These are phyloP conservation scores for Xylaria longipes DNA, from an alignment of 495 filamentous ascomycete genomes.

Conservation along the genomic window DNA sequence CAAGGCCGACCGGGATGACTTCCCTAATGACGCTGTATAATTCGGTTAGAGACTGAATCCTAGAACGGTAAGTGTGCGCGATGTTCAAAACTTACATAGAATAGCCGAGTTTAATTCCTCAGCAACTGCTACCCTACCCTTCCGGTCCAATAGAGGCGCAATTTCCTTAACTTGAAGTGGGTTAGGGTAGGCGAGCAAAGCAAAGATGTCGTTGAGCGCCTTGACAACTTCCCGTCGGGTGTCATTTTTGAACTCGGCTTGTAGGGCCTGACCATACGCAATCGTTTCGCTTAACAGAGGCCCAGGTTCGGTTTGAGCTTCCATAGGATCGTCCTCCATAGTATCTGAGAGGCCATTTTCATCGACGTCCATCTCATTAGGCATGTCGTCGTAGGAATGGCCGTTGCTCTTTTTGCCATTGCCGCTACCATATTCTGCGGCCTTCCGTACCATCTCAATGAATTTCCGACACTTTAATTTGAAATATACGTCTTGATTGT, in stretches of 20 bases:
- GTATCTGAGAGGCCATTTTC: conserved; percentile 49
- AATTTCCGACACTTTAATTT: conserved; percentile 90
- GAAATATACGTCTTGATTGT: conserved; percentile 91
- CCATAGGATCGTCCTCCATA: conserved; percentile 61
- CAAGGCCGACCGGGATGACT: conserved; percentile 84
- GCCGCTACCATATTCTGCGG: conserved; percentile 68
- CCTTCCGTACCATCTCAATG: conserved; percentile 91
- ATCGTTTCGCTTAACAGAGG: conserved; percentile 67
- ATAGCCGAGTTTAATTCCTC: conserved; percentile 97
- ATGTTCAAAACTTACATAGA: conserved; percentile 65
- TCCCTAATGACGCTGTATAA: conserved; percentile 80
- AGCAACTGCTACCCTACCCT: conserved; percentile 78
- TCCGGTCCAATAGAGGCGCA: conserved; percentile 78
- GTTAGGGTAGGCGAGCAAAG: conserved; percentile 85
- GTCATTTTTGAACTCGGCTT: conserved; percentile 76
- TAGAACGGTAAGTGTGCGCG: background rate
- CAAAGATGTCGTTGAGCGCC: conserved; percentile 83
- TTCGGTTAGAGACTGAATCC: conserved; percentile 29
- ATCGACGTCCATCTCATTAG: conserved; percentile 75
- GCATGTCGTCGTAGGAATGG: conserved; percentile 64
- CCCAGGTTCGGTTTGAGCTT: conserved; percentile 31
- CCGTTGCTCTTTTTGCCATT: conserved; percentile 37
- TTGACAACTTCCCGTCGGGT: conserved; percentile 69
- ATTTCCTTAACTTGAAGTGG: conserved; percentile 76
- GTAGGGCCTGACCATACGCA: conserved; percentile 79